Base-by-base conservation (phyloP, 176 grass and related monocot species). In the Oryza officinalis region DNA sequence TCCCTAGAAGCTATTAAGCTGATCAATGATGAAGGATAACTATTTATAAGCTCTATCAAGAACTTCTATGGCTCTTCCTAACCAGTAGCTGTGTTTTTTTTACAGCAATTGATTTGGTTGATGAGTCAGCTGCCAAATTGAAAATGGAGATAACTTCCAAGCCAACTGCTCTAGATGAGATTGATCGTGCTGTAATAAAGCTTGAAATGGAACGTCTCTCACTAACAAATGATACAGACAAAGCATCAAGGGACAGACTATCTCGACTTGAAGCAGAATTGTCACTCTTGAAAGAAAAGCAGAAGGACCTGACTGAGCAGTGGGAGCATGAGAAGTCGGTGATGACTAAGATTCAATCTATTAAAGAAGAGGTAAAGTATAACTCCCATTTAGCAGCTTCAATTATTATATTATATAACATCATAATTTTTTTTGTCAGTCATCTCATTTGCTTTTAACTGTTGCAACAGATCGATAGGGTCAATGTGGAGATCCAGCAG, bases 111-210 rank as follows among this genome's bases (percentile, higher is more conserved):
- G 96, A 98, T 90, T 92, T 98, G 81, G 96, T 98, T 2, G 93
- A 98, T 76, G 93, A 98, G 82, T 88, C 93, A 79, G 96, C 96
- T 87, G 96, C 96, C 68, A 98, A 98, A 75, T 88, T 98, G 63
- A 98, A 98, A 84, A 99, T 99, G 96, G 96, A 99, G 88, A 99
- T 99, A 71, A 99, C 96, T 78, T 99, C 96, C 2, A 96, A 99
- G 68, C 96, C 96, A 30, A 99, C 96, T 72, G 89, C 89, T 78
- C 83, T 99, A 41, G 96, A 99, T 86, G 96, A 99, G 89, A 96
- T 96, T 75, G 89, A 99, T 86, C 91, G 96, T 72, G 46, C 96
- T 76, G 96, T 99, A 14, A 63, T 99, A 81, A 99, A 99, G 83
- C 73, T 96, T 85, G 96, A 99, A 77, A 99, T 99, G 96, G 93